phyloP scores from a whole-genome alignment of 164 flowering plant species.

The Aristolochia californica region DNA sequence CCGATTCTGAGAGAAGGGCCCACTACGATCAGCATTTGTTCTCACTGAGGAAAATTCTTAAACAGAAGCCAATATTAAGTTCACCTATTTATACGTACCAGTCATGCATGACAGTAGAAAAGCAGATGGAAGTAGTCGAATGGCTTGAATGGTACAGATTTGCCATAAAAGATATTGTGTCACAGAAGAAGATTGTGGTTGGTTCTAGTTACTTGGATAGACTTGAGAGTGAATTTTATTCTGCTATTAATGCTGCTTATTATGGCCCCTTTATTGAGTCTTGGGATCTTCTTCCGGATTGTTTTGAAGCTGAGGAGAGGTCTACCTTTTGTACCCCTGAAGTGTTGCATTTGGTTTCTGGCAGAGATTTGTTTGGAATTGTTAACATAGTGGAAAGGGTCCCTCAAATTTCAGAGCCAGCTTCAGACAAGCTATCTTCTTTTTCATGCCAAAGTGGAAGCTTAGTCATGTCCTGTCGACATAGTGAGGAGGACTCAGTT shows the following conservation, averaged over 20 bases:
- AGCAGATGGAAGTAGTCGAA: slow-evolving; percentile 82
- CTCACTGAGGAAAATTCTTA: slow-evolving; percentile 37
- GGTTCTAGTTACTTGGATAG: slow-evolving; percentile 73
- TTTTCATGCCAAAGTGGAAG: slow-evolving; percentile 15
- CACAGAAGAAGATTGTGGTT: slow-evolving; percentile 42
- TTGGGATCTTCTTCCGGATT: slow-evolving; percentile 75
- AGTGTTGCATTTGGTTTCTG: slow-evolving; percentile 90
- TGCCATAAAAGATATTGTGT: slow-evolving; percentile 60
- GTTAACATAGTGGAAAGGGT: slow-evolving; percentile 37
- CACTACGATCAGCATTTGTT: slow-evolving; percentile 61
- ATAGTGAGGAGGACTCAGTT: slow-evolving; percentile 8
- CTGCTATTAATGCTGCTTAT: slow-evolving; percentile 69
- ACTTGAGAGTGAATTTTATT: slow-evolving; percentile 71
- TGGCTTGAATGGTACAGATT: slow-evolving; percentile 81
- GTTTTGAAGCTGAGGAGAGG: slow-evolving; percentile 97
- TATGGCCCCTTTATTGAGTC: slow-evolving; percentile 76
- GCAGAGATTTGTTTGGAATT: slow-evolving; percentile 83
- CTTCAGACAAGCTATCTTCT: slow-evolving; percentile 26
- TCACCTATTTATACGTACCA: slow-evolving; percentile 28
- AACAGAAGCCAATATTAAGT: slow-evolving; percentile 22
- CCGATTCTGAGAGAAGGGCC: slow-evolving; percentile 68
- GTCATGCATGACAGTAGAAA: slow-evolving; percentile 19
- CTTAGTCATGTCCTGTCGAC: slow-evolving; percentile 11
- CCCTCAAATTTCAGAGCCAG: slow-evolving; percentile 34
- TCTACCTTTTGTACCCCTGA: slow-evolving; percentile 61